These are phyloP conservation scores for Aspergillus tubingensis DNA, from an alignment of 2,329 filamentous ascomycete genomes.

Conservation along the genomic window DNA sequence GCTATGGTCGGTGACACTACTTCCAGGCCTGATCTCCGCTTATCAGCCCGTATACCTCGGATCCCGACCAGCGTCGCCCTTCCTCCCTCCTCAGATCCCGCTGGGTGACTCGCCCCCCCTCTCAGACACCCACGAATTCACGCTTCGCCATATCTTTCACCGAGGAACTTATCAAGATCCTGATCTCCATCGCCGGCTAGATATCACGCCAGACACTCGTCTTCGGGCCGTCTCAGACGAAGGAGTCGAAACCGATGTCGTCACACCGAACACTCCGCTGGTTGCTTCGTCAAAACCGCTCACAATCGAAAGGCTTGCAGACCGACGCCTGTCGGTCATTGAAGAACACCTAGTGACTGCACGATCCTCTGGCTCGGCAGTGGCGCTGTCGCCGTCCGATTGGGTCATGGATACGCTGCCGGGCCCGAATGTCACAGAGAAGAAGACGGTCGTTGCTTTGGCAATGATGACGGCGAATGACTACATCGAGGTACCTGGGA, in stretches of 20 bases:
- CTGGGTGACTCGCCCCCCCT: slow-evolving; percentile 24
- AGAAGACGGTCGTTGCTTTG: slow-evolving; percentile 77
- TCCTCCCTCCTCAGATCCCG: slow-evolving; percentile 39
- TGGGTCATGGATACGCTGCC: slow-evolving; percentile 81
- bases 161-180: slow-evolving; percentile 83
- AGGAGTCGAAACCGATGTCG: slow-evolving; percentile 41
- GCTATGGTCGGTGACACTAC: slow-evolving; percentile 25
- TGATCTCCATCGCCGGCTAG: slow-evolving; percentile 71
- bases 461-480: slow-evolving; percentile 88
- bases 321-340: slow-evolving; percentile 74
- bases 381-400: slow-evolving; percentile 68
- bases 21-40: slow-evolving; percentile 26
- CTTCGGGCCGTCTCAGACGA: slow-evolving; percentile 50
- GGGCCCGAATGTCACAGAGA: slow-evolving; percentile 82
- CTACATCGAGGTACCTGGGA: slow-evolving; percentile 72
- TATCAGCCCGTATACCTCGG: slow-evolving; percentile 28
- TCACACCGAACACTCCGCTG: slow-evolving; percentile 55
- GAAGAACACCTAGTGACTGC: slow-evolving; percentile 76
- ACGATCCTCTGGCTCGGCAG: slow-evolving; percentile 66
- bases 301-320: slow-evolving; percentile 77
- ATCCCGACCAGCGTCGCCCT: slow-evolving; percentile 26
- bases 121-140: slow-evolving; percentile 38
- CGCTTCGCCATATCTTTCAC: slow-evolving; percentile 85
- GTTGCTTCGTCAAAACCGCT: slow-evolving; percentile 64
- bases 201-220: slow-evolving; percentile 64